Percentiles rank a stretch among this genome's conserved stretches.
phyloP scores from a whole-genome alignment of 1,139 yeast genomes.

The Suhomyces yuchorum region DNA sequence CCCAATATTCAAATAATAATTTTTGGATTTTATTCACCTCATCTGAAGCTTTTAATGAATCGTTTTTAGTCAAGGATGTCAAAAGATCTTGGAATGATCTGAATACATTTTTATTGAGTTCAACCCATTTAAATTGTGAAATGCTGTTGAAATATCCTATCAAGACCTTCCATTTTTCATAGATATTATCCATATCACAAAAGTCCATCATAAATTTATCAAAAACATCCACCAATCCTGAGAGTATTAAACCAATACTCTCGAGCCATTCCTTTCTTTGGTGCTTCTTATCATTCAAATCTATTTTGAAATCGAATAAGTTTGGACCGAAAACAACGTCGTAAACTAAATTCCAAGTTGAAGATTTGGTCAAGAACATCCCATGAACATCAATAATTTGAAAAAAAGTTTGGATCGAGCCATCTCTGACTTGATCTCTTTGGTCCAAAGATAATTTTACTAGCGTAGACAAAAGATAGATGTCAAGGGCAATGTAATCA shows the following conservation, averaged over 20 bases:
- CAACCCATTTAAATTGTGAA: slow-evolving; percentile 43
- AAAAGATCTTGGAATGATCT: slow-evolving; percentile 53
- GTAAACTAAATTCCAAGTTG: slow-evolving; percentile 60
- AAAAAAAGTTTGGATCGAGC: slow-evolving; percentile 85
- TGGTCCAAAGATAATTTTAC: slow-evolving; percentile 63
- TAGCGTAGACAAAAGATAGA: slow-evolving; percentile 61
- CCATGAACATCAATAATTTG: slow-evolving; percentile 84
- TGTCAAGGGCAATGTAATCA: slow-evolving; percentile 52
- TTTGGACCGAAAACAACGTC: slow-evolving; percentile 46
- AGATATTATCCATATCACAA: slow-evolving; percentile 18
- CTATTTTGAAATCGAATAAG: slow-evolving; percentile 26
- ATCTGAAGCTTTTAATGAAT: not conserved
- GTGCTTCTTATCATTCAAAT: slow-evolving; percentile 15
- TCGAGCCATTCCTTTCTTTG: slow-evolving; percentile 52
- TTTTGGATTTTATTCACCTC: slow-evolving; percentile 33
- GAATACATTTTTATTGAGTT: slow-evolving; percentile 54
- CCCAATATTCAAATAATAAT: slow-evolving; percentile 65
- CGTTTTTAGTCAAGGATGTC: slow-evolving; percentile 16
- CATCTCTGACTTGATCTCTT: slow-evolving; percentile 83
- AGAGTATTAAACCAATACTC: slow-evolving; percentile 56
- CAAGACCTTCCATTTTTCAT: slow-evolving; percentile 49
- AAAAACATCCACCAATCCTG: slow-evolving; percentile 59
- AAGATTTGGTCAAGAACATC: slow-evolving; percentile 43
- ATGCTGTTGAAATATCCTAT: slow-evolving; percentile 48
- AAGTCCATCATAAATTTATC: slow-evolving; percentile 43